Percentiles rank a stretch among this genome's conserved stretches.
Evolutionary conservation across 2,329 filamentous ascomycete species (phyloP).

Genomic region (Tolypocladium capitatum): DNA sequence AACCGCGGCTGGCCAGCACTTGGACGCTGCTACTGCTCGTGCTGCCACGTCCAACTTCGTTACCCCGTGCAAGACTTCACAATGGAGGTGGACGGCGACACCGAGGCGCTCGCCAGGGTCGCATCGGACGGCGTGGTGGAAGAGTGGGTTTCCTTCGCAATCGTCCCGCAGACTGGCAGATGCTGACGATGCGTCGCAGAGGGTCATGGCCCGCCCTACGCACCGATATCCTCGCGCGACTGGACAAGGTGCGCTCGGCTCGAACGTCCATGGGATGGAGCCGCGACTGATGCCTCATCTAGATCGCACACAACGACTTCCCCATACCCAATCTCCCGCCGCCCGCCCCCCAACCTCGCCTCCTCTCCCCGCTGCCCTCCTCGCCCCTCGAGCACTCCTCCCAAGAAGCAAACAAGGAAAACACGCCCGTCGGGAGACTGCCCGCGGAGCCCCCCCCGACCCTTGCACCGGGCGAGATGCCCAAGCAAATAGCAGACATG

Average conservation of each 20-base stretch:
- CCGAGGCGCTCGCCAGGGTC: conserved; percentile 33
- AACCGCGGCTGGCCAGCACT: neutral
- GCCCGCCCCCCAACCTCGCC: conserved; percentile 26
- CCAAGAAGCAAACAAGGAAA: conserved; percentile 57
- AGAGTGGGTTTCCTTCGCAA: conserved; percentile 31
- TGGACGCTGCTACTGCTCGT: too few species aligned
- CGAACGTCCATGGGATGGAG: conserved; percentile 3
- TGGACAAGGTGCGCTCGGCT: conserved; percentile 42
- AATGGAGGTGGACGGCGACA: conserved; percentile 45
- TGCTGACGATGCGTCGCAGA: conserved; percentile 30
- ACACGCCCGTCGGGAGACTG: conserved; percentile 31
- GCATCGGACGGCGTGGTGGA: conserved; percentile 40
- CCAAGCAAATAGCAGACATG: conserved; percentile 49
- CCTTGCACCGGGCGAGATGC: conserved; percentile 36
- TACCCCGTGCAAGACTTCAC: conserved; percentile 8
- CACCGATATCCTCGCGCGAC: conserved; percentile 48
- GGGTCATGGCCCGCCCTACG: conserved; percentile 57
- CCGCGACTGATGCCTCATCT: neutral
- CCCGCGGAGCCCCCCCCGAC: conserved; percentile 19
- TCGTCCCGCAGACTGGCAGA: conserved; percentile 4
- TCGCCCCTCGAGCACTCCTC: conserved; percentile 30
- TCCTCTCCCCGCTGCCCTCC: conserved; percentile 31
- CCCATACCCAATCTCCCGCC: conserved; percentile 50
- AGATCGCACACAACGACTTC: conserved; percentile 69
- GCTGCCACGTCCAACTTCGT: neutral